Base-by-base conservation (phyloP, 805 yeast genomes). In the Yarrowia sp. region DNA sequence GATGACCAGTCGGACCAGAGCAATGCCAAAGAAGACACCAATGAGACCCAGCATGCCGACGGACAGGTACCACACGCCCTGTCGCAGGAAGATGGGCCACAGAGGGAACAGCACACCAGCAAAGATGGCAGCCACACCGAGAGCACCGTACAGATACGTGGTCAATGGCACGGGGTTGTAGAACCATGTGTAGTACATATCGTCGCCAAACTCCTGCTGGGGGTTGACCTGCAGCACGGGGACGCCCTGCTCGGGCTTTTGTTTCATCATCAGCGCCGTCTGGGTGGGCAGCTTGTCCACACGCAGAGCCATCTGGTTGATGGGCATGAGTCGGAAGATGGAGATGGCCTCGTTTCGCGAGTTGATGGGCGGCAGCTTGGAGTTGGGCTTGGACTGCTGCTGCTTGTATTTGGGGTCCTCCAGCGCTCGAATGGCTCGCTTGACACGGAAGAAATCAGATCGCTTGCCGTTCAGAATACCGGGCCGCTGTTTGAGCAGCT, bases 81-180 rank as follows among this genome's bases (percentile, higher is more conserved):
- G 83, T 77, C 97, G 88, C 95, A 95, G 87, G 79, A 89, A 86
- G 45, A 82, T 75, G 36, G 99, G 99, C 99, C 99, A 95, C 75
- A 95, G 83, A 71, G 98, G 99, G 87, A 92, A 95, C 75, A 90
- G 81, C 43, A 90, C 86, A 40, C 89, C 67, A 1, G 86, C 82
- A 72, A 89, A 86, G 4, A 89, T 83, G 26, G 85, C 89, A 8
- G 84, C 85, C 22, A 94, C 79, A 36, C 89, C 88, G 72, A 90
- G 82, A 2, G 88, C 83, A 8, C 91, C 89, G 73, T 87, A 87
- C 43, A 86, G 70, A 35, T 85, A 81, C 70, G 90, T 85, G 72
- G 77, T 85, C 63, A 92, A 89, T 73, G 87, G 89, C 36, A 90
- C 87, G 63, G 90, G 89, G 70, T 85, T 86, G 79, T 87, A 92